These are phyloP conservation scores for Teunomyces funiuensis DNA, from an alignment of 805 yeast species.

Conservation along the genomic window DNA sequence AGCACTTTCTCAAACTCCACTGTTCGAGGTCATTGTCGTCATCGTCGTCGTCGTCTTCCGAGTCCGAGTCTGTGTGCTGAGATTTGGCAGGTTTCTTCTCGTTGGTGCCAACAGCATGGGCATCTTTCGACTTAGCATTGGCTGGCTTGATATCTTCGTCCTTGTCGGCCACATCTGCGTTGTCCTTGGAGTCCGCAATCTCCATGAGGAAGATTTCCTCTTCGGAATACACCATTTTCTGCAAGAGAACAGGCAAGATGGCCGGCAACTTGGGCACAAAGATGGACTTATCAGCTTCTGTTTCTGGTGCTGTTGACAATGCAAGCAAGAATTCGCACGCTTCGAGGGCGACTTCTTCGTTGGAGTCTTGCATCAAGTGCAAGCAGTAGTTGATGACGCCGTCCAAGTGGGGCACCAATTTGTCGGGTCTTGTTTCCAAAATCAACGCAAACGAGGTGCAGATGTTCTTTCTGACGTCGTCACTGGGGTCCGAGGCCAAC, in stretches of 20 bases:
- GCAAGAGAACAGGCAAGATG: conserved; percentile 75
- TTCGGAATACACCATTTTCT: conserved; percentile 85
- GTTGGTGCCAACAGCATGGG: conserved; percentile 26
- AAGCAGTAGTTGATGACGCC: conserved; percentile 86
- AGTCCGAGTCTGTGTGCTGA: conserved; percentile 35
- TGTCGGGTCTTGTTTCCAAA: conserved; percentile 77
- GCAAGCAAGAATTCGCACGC: conserved; percentile 90
- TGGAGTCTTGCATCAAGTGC: conserved; percentile 62
- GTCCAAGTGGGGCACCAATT: conserved; percentile 70
- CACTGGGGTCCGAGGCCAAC: conserved; percentile 62
- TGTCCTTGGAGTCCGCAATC: conserved; percentile 68
- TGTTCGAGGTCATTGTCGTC: conserved; percentile 68
- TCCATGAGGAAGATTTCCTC: conserved; percentile 69
- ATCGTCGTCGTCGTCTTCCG: conserved; percentile 64
- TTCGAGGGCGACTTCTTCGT: conserved; percentile 80
- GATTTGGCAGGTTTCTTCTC: conserved; percentile 13
- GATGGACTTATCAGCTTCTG: conserved; percentile 31
- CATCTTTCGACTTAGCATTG: conserved; percentile 61
- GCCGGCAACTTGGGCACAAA: conserved; percentile 57
- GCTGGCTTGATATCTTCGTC: conserved; percentile 88
- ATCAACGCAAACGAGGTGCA: conserved; percentile 74
- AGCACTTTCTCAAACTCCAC: conserved; percentile 92
- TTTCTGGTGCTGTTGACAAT: conserved; percentile 58
- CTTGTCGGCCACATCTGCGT: conserved; percentile 73
- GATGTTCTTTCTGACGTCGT: conserved; percentile 66